phyloP scores from a whole-genome alignment of 2,329 filamentous ascomycete genomes.

The Colletotrichum sp. region DNA sequence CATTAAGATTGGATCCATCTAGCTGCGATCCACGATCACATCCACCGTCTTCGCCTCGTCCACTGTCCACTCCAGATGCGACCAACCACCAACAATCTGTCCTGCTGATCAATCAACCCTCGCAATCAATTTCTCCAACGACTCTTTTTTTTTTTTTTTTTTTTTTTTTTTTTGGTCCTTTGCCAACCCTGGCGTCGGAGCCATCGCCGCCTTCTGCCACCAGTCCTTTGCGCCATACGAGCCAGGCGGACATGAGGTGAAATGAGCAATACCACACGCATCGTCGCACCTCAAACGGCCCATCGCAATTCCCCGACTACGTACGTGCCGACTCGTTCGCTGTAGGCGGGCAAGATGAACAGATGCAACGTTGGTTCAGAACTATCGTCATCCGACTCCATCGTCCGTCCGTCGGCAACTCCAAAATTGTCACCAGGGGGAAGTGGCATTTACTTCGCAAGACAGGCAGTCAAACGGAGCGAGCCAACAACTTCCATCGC shows the following conservation, averaged over 20 bases:
- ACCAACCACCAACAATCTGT: conserved; percentile 8
- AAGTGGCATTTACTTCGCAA: neutral
- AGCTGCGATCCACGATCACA: conserved; percentile 10
- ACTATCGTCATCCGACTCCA: neutral
- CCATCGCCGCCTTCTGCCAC: neutral
- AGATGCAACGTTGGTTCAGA: neutral
- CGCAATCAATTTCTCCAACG: neutral
- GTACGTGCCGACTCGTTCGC: neutral
- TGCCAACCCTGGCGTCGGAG: neutral
- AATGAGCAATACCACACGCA: neutral
- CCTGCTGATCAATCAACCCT: conserved; percentile 13
- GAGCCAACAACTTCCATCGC: neutral
- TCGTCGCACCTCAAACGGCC: neutral
- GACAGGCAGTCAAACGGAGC: neutral
- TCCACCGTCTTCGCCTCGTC: neutral
- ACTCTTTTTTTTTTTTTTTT: neutral
- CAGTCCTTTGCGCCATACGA: neutral
- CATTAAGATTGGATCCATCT: conserved; percentile 16
- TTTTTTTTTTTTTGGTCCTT: neutral
- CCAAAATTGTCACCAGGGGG: neutral
- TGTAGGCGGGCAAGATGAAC: neutral
- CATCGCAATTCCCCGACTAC: neutral
- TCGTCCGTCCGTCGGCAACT: neutral
- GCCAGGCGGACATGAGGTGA: neutral
- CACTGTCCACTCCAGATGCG: conserved; percentile 1